phyloP scores from a whole-genome alignment of 2,329 filamentous ascomycete genomes.

The Ceratocystiopsis minuta region DNA sequence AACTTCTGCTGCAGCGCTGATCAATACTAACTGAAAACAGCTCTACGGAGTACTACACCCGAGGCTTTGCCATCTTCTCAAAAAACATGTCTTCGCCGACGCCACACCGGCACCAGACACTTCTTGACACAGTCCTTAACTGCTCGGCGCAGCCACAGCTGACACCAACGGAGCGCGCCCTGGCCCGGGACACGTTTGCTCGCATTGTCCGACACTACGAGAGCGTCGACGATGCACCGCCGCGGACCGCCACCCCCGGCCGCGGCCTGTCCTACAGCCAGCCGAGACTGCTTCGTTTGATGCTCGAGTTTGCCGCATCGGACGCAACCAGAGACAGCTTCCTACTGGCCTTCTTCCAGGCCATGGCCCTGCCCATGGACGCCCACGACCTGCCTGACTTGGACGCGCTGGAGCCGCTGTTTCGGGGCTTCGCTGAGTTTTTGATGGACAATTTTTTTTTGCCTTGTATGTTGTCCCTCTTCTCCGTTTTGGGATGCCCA shows the following conservation, averaged over 20 bases:
- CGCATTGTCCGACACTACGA: neutral
- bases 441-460: conserved; percentile 14
- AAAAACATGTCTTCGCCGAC: neutral
- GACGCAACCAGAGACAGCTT: conserved; percentile 11
- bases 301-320: conserved; percentile 13
- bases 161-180: neutral
- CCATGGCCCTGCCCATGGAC: conserved; percentile 9
- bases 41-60: neutral
- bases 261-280: conserved; percentile 8
- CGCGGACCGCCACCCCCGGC: no score
- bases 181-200: neutral
- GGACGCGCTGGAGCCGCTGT: conserved; percentile 6
- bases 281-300: conserved; percentile 11
- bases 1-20: no score
- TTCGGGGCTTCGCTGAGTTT: conserved; percentile 12
- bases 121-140: neutral
- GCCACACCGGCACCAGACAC: neutral
- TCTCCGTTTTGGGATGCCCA: neutral
- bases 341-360: conserved; percentile 12
- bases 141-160: neutral
- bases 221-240: neutral
- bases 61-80: neutral
- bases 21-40: no score
- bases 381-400: conserved; percentile 4
- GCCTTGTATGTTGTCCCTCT: conserved; percentile 8